A percentile compares a stretch with the other conserved stretches of the same genome.
Evolutionary conservation across 345 rosid species (phyloP).

Genomic region (Garcia nutans): DNA sequence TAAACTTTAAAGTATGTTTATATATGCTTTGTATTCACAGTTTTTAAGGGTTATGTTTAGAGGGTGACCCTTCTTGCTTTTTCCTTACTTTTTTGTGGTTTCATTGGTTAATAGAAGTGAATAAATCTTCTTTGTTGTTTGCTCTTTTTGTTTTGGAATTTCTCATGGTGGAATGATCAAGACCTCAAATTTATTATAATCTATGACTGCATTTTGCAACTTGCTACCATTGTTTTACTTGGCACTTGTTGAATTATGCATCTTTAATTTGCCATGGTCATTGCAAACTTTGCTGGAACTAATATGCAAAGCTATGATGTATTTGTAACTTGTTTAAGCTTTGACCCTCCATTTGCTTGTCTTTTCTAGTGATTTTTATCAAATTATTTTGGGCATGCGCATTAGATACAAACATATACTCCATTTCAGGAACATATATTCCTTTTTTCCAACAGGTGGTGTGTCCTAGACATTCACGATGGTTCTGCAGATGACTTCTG

Average conservation of each 20-base stretch:
- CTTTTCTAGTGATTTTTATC: neutral
- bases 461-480: conserved; percentile 55
- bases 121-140: neutral
- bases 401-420: neutral
- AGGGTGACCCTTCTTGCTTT: neutral
- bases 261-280: neutral
- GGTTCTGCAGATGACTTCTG: conserved; percentile 63
- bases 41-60: neutral
- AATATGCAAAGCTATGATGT: neutral
- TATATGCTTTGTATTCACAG: neutral
- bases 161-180: neutral
- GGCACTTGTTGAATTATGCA: neutral
- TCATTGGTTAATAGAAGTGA: neutral
- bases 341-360: neutral
- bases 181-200: neutral
- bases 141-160: neutral
- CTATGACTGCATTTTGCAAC: neutral
- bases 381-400: neutral
- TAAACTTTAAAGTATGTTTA: neutral
- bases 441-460: conserved; percentile 51
- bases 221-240: neutral
- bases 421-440: conserved; percentile 2
- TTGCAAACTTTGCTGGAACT: neutral
- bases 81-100: neutral
- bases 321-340: conserved; percentile 2